Percentiles rank a stretch among this genome's conserved stretches.
phyloP scores from a whole-genome alignment of 106 monocot genomes.

The Dioscorea zingiberensis region DNA sequence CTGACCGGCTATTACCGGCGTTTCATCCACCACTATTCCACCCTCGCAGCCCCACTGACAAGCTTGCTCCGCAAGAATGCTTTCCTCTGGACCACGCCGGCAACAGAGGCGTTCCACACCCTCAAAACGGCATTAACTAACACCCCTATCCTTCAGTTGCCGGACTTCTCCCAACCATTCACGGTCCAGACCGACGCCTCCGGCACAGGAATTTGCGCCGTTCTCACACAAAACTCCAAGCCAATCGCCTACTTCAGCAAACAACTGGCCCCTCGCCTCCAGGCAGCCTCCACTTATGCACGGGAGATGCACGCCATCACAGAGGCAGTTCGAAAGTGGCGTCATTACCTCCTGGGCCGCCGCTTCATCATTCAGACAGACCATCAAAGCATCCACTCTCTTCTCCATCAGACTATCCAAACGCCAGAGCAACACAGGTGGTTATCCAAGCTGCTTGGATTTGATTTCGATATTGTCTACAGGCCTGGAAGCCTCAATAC shows the following conservation, averaged over 20 bases:
- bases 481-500: background rate
- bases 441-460: background rate
- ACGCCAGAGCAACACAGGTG: background rate
- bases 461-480: constrained; percentile 2
- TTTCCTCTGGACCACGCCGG: no score
- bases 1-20: constrained; percentile 9
- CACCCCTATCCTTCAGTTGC: constrained; percentile 2
- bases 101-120: background rate
- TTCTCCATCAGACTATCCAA: background rate
- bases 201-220: constrained; percentile 3
- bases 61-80: constrained; percentile 7
- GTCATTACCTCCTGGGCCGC: constrained; percentile 3
- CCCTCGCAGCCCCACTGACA: constrained; percentile 7
- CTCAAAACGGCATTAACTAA: background rate
- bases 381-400: constrained; percentile 3
- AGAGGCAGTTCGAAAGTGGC: constrained; percentile 1
- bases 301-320: background rate
- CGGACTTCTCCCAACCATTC: constrained; percentile 9
- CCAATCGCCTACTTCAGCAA: constrained; percentile 4
- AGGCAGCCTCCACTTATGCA: constrained; percentile 10
- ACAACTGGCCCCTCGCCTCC: background rate
- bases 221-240: background rate
- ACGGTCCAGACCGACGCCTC: constrained; percentile 6
- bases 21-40: constrained; percentile 5
- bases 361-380: constrained; percentile 16